Evolutionary conservation across 805 yeast genomes (phyloP).

Genomic region (Barnettozyma botsteinii): DNA sequence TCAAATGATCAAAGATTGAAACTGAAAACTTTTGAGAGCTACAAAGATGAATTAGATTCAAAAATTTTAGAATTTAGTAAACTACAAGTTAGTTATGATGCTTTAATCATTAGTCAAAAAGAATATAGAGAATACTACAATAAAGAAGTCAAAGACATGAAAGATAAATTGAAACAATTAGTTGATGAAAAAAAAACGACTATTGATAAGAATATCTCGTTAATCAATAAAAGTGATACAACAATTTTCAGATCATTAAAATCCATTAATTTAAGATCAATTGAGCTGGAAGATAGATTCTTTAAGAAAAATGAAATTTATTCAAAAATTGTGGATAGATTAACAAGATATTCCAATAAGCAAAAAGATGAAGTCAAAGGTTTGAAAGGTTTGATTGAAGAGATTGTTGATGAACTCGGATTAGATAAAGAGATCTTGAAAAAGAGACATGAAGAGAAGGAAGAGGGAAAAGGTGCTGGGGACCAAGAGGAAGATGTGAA

Average conservation of each 20-base stretch:
- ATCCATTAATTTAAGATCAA: constrained; percentile 40
- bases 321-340: constrained; percentile 35
- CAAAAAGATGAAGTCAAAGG: constrained; percentile 45
- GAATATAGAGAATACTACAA: constrained; percentile 47
- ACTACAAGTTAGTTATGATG: constrained; percentile 53
- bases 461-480: background rate
- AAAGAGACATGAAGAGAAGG: constrained; percentile 26
- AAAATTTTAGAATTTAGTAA: constrained; percentile 49
- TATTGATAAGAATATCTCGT: constrained; percentile 31
- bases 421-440: constrained; percentile 12
- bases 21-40: constrained; percentile 43
- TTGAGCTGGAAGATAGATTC: constrained; percentile 44
- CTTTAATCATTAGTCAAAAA: constrained; percentile 44
- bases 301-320: constrained; percentile 41
- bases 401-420: constrained; percentile 31
- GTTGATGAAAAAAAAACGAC: constrained; percentile 32
- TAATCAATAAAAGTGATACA: constrained; percentile 40
- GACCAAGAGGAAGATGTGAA: too few relatives aligned
- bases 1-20: constrained; percentile 46
- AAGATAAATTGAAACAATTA: constrained; percentile 32
- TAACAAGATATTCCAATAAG: constrained; percentile 39
- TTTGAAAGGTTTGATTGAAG: constrained; percentile 39
- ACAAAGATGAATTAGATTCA: constrained; percentile 43
- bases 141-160: constrained; percentile 36
- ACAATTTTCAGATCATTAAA: constrained; percentile 46